Evolutionary conservation across 805 yeast species (phyloP), one percentile per base, ranked within the genome.

Genomic region (Pichia thaimueangensis): DNA sequence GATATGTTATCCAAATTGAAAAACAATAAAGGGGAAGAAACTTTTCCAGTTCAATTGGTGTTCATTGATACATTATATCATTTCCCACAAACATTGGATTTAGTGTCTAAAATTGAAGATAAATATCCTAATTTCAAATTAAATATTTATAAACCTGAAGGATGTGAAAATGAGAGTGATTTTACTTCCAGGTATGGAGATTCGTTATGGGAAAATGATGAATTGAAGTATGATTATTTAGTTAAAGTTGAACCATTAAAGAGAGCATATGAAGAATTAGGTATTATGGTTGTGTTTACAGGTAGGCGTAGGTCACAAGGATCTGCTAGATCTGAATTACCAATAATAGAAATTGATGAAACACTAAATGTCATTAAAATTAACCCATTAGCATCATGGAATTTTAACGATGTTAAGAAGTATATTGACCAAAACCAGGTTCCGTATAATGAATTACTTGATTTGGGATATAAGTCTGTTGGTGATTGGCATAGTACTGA

Each of bases 401-500:
- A 74, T 16, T 91, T 91, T 61, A 56, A 67, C 11, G 78, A 81
- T 51, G 95, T 89, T 19, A 72, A 78, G 47, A 49, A 56, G 2
- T 91, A 91, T 62, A 73, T 89, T 46, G 79, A 80, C 45, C 71
- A 68, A 29, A 66, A 87, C 58, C 52, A 75, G 11, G 96, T 89
- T 12, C 96, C 97, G 4, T 86, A 84, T 64, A 91, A 91, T 57
- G 87, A 76, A 47, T 69, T 91, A 27, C 66, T 91, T 29, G 91
- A 88, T 61, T 66, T 79, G 43, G 97, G 97, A 0, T 91, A 89
- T 63, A 81, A 87, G 56, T 86, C 96, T 0, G 76, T 91, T 13
- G 97, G 97, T 1, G 97, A 91, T 62, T 91, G 89, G 76, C 97
- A 91, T 62, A 86, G 95, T 1, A 91, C 97, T 0, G 78, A 65